Base-by-base conservation (phyloP, 208 protist species). In the Acanthamoeba triangularis region DNA sequence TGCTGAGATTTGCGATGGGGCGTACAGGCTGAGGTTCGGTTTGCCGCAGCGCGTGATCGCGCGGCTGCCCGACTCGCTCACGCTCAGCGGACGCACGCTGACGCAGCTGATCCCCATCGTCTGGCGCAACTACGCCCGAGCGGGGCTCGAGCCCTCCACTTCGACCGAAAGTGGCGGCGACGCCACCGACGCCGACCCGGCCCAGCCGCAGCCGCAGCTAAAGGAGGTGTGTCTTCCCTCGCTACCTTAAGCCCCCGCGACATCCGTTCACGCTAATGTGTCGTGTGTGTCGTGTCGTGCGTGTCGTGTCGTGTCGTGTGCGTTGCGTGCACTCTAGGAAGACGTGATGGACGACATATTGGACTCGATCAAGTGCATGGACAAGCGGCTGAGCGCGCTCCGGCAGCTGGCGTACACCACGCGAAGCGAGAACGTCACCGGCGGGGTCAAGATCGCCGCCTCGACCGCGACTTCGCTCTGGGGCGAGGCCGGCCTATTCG, bases 31-130 rank as follows among this genome's bases (percentile, higher is more conserved):
- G 4, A 33, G 13, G n/a, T 44, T 78, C 33, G 30, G 33, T 7
- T n/a, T 78, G 13, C 69, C 69, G 3, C 18, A 78, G 35, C 28
- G 69, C 28, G 69, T 78, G 33, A 3, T 78, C 8, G 13, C 3
- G 69, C 69, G 69, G 33, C 33, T 78, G 18, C 69, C 69, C 11
- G 49, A 52, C 49, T 52, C 49, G 7, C 49, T 52, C 49, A 78
- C 35, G 35, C 69, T 78, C 18, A 78, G 30, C 69, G 69, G 69
- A 44, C 28, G 69, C 33, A 78, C 69, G 33, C 20, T 78, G 3
- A 44, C 3, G n/a, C 69, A 78, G 69, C 69, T 78, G n/a, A 37
- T 78, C 69, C 69, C 69, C 33, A 78, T 78, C 69, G 16, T 78
- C 18, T 78, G 69, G 69, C 69, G 69, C 35, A 78, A 37, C 69